Conservation (phyloP, 2,329 filamentous ascomycete genomes). For the Cladosporium sp. region DNA sequence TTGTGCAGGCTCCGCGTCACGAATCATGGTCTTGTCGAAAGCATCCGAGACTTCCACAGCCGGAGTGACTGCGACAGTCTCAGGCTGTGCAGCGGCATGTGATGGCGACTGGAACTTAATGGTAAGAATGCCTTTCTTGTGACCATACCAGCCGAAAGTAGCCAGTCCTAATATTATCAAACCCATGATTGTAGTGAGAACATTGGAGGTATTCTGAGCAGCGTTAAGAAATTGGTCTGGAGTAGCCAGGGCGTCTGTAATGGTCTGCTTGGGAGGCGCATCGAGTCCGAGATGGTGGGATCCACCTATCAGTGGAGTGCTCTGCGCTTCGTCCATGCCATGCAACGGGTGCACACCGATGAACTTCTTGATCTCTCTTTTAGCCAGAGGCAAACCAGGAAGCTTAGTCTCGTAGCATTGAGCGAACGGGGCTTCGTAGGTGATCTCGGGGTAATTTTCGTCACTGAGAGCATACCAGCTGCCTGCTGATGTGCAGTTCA, state of each 20-base stretch:
- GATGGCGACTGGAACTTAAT: conserved; percentile 4
- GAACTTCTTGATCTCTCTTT: conserved; percentile 18
- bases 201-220: neutral
- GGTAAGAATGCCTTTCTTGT: conserved; percentile 4
- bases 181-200: conserved; percentile 6
- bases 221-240: neutral
- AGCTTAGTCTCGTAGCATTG: conserved; percentile 46
- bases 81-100: neutral
- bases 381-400: conserved; percentile 10
- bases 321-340: conserved; percentile 9
- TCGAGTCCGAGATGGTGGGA: conserved; percentile 20
- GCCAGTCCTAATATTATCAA: neutral
- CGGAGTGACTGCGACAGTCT: conserved; percentile 4
- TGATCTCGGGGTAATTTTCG: conserved; percentile 76
- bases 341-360: conserved; percentile 29
- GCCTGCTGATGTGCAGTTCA: conserved; percentile 81
- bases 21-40: conserved; percentile 19
- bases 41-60: conserved; percentile 1
- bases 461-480: conserved; percentile 95
- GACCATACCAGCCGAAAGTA: conserved; percentile 7
- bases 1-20: conserved; percentile 31
- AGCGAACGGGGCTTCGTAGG: conserved; percentile 60
- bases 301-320: conserved; percentile 16
- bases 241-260: conserved; percentile 2
- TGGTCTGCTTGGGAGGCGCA: conserved; percentile 13